phyloP scores from a whole-genome alignment of 768 basidiomycete genomes.

The Crucibulum laeve region DNA sequence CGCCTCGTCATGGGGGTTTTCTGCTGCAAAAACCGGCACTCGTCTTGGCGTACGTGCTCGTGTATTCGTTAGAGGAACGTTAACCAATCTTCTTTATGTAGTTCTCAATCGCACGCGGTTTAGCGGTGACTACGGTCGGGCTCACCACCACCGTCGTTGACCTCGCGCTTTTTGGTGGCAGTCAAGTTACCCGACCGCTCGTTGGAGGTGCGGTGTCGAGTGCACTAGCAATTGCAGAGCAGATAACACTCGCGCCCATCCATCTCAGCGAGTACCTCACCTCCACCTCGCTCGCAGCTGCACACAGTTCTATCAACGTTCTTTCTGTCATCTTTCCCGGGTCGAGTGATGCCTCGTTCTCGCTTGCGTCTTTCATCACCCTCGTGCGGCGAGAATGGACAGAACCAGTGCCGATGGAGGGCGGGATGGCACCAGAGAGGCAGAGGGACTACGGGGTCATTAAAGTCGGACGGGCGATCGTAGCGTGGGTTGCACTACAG shows the following conservation, averaged over 20 bases:
- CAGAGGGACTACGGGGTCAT: slow-evolving; percentile 60
- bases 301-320: slow-evolving; percentile 70
- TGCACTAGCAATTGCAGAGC: slow-evolving; percentile 63
- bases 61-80: background rate
- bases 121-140: slow-evolving; percentile 56
- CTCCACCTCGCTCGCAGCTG: slow-evolving; percentile 68
- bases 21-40: slow-evolving; percentile 62
- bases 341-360: slow-evolving; percentile 77
- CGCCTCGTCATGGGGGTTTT: slow-evolving; percentile 62
- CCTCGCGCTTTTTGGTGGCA: slow-evolving; percentile 61
- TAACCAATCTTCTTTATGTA: slow-evolving; percentile 18
- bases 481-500: slow-evolving; percentile 79
- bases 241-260: slow-evolving; percentile 70
- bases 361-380: slow-evolving; percentile 71
- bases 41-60: slow-evolving; percentile 59
- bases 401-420: slow-evolving; percentile 44
- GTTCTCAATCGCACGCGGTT: slow-evolving; percentile 65
- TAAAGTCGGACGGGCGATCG: slow-evolving; percentile 64
- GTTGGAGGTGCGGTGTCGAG: slow-evolving; percentile 56
- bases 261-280: slow-evolving; percentile 74
- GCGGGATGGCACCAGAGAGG: slow-evolving; percentile 52
- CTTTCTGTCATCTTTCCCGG: slow-evolving; percentile 71
- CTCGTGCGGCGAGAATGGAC: slow-evolving; percentile 80
- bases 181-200: slow-evolving; percentile 50
- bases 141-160: slow-evolving; percentile 60